Conservation (phyloP, 768 basidiomycete genomes). For the Rhodotorula taiwanensis region DNA sequence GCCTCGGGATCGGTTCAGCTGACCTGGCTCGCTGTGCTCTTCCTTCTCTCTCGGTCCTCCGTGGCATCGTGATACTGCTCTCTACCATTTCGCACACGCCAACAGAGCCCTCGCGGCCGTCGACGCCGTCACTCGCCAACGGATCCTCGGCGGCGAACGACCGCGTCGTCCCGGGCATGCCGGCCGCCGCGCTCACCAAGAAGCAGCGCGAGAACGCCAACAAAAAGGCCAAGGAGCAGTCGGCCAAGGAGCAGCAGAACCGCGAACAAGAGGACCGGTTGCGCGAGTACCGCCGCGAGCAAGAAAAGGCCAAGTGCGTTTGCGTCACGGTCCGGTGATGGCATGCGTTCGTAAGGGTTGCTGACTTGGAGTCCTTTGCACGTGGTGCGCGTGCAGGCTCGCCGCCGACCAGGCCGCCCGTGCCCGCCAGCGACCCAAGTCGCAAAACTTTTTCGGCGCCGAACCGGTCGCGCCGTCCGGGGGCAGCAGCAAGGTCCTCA, state of each 20-base stretch:
- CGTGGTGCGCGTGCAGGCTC: not conserved
- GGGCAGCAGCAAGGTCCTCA: not conserved
- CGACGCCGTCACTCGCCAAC: constrained; percentile 7
- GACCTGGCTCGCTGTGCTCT: not conserved
- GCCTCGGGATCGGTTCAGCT: not conserved
- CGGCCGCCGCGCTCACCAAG: constrained; percentile 9
- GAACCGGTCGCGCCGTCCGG: not conserved
- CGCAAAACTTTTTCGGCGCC: constrained; percentile 27
- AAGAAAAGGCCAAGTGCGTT: constrained; percentile 21
- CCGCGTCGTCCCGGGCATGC: constrained; percentile 16
- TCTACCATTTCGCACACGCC: no score
- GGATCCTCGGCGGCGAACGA: not conserved
- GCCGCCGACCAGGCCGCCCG: constrained; percentile 12
- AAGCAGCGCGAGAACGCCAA: constrained; percentile 35
- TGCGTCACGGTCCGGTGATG: not conserved
- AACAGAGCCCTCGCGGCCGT: constrained; percentile 25
- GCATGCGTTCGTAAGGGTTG: no score
- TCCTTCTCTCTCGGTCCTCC: not conserved
- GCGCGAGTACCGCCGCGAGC: constrained; percentile 18
- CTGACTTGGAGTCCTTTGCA: not conserved
- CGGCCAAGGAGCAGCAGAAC: constrained; percentile 12
- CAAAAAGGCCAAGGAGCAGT: constrained; percentile 22
- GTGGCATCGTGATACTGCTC: not conserved
- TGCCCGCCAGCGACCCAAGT: constrained; percentile 11
- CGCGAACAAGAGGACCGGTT: constrained; percentile 22